Conservation (phyloP, 2,329 filamentous ascomycete genomes). For the Calonectria henricotiae region DNA sequence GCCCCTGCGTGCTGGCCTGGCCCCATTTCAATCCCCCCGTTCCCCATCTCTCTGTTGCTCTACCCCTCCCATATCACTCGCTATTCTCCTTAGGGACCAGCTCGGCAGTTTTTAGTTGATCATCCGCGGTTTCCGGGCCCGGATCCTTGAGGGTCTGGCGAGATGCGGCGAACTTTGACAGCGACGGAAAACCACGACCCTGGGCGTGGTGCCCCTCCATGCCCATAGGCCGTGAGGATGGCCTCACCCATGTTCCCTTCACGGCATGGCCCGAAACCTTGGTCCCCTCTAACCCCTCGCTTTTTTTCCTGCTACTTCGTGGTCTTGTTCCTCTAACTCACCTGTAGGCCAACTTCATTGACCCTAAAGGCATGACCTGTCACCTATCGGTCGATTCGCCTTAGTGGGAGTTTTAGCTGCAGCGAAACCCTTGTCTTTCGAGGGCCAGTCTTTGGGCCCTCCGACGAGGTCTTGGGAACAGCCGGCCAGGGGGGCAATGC, state of each 20-base stretch:
- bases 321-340: constrained; percentile 12
- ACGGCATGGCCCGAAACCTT: constrained; percentile 38
- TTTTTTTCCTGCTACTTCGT: constrained; percentile 18
- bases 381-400: constrained; percentile 44
- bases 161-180: constrained; percentile 30
- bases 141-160: constrained; percentile 31
- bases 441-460: constrained; percentile 26
- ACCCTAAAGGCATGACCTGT: constrained; percentile 40
- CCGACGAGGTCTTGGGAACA: constrained; percentile 26
- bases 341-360: constrained; percentile 4
- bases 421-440: constrained; percentile 30
- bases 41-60: constrained; percentile 33
- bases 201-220: constrained; percentile 1
- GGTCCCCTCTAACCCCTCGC: constrained; percentile 26
- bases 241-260: constrained; percentile 27
- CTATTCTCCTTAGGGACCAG: constrained; percentile 30
- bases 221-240: constrained; percentile 15
- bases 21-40: constrained; percentile 10
- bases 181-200: constrained; percentile 21
- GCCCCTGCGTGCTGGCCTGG: constrained; percentile 28
- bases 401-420: constrained; percentile 47
- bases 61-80: constrained; percentile 35
- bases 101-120: constrained; percentile 44
- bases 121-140: constrained; percentile 45
- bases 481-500: constrained; percentile 31